Evolutionary conservation across 768 basidiomycete species (phyloP), one percentile per base, ranked within the genome.

Genomic region (Termitomyces sp.): DNA sequence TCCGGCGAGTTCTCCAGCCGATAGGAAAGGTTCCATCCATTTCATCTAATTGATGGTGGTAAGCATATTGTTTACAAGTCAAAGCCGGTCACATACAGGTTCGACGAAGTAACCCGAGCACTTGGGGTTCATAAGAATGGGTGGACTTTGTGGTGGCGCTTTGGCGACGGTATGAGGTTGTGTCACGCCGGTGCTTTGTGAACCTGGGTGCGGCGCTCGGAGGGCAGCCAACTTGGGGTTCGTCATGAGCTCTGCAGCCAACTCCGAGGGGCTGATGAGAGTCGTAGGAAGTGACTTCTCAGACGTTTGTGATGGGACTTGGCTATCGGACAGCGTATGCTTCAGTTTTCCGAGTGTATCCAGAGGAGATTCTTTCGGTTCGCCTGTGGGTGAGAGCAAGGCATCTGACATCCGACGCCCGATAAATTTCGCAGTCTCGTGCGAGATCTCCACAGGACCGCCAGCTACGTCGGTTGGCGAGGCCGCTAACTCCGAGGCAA

Each of bases 91-190:
- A 5, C 43, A 32, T 68, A 97, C 94, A 38, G 95, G 94, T 71
- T 98, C 96, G 49, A 98, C 86, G 70, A 98, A 98, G 73, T 99
- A 99, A 8, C 95, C 96, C 1, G 95, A 96, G 73, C 97, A 98
- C 67, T 88, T 88, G 14, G 89, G 78, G 69, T 95, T 92, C 40
- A 81, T 74, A 51, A 96, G 72, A 42, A 91, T 89, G 3, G 91
- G 89, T 2, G 84, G 80, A 59, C 86, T 87, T 50, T 68, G 79
- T 72, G 34, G 76, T 32, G 49, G 71, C 64, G 65, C 66, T 68
- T 57, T 75, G 68, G 36, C 25, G 43, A 57, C 60, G 37, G 62
- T 57, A 62, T 47, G 69, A 43, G 60, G 67, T 46, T 62, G 74
- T 11, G 60, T 66, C 58, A 69, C 54, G 7, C 58, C 54, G 31